phyloP scores from a whole-genome alignment of 768 basidiomycete species.

The Paxillus ammoniavirescens region DNA sequence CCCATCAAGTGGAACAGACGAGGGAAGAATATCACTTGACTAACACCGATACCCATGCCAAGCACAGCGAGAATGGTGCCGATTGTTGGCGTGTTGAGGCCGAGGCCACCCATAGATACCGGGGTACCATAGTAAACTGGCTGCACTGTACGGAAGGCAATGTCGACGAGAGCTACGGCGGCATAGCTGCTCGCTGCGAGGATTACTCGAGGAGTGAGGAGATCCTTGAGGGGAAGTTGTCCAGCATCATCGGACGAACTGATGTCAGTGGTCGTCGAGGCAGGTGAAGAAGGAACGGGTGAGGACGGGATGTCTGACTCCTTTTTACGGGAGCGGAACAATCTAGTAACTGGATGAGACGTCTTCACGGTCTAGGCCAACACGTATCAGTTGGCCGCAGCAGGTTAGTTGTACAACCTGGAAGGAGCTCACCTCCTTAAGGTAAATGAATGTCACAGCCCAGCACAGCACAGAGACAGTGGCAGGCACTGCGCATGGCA shows the following conservation, averaged over 20 bases:
- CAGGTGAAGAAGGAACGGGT: not conserved
- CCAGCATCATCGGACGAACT: not conserved
- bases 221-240: conserved; percentile 42
- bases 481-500: conserved; percentile 60
- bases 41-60: conserved; percentile 33
- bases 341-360: not conserved
- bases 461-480: conserved; percentile 51
- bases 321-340: not conserved
- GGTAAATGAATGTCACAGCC: conserved; percentile 43
- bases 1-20: conserved; percentile 51
- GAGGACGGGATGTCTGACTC: not conserved
- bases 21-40: conserved; percentile 64
- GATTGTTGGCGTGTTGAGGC: conserved; percentile 13
- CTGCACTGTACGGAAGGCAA: conserved; percentile 48
- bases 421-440: conserved; percentile 45
- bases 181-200: conserved; percentile 60
- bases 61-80: conserved; percentile 14
- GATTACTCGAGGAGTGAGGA: conserved; percentile 50
- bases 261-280: not conserved
- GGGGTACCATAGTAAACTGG: conserved; percentile 23
- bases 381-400: not conserved
- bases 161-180: conserved; percentile 57
- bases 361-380: not conserved
- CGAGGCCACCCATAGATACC: conserved; percentile 10
- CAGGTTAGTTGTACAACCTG: not conserved